Evolutionary conservation across 192 early-diverging fungal species (phyloP).

Genomic region (Coemansia erecta): DNA sequence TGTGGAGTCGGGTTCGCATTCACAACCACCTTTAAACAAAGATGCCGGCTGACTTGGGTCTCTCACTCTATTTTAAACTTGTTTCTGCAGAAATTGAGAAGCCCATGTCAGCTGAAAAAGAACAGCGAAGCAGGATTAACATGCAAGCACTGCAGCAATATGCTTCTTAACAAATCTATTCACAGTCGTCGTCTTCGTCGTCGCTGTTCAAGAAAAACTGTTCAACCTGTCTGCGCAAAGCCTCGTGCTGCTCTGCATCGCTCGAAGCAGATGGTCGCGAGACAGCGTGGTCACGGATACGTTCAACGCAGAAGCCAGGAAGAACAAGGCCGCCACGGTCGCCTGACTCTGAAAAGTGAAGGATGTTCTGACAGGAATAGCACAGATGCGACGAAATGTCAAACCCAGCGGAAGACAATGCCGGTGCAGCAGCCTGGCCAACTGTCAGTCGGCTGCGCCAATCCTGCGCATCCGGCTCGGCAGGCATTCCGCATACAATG

Average conservation of each 20-base stretch:
- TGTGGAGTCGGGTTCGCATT: no score
- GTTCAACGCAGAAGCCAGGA: conserved; percentile 24
- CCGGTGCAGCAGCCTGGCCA: not conserved
- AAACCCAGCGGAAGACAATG: not conserved
- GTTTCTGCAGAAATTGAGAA: no score
- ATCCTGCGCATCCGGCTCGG: conserved; percentile 44
- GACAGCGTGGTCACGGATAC: conserved; percentile 7
- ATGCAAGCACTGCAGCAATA: no score
- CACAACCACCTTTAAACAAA: no score
- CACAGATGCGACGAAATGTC: conserved; percentile 28
- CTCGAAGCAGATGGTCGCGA: not conserved
- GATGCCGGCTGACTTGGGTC: not conserved
- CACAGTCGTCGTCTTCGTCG: conserved; percentile 26
- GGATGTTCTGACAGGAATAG: conserved; percentile 40
- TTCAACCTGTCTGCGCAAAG: conserved; percentile 60
- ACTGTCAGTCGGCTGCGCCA: conserved; percentile 44
- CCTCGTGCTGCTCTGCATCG: conserved; percentile 21
- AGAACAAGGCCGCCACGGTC: conserved; percentile 17
- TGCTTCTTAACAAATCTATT: no score
- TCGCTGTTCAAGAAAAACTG: conserved; percentile 63
- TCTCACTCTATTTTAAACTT: no score
- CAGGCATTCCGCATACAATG: conserved; percentile 62
- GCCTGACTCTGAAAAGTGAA: conserved; percentile 26
- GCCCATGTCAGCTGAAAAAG: no score
- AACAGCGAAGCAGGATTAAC: no score